Percentiles rank a stretch among this genome's conserved stretches.
Conservation (phyloP, 1,284 basidiomycete genomes). For the Gymnopus androsaceus region DNA sequence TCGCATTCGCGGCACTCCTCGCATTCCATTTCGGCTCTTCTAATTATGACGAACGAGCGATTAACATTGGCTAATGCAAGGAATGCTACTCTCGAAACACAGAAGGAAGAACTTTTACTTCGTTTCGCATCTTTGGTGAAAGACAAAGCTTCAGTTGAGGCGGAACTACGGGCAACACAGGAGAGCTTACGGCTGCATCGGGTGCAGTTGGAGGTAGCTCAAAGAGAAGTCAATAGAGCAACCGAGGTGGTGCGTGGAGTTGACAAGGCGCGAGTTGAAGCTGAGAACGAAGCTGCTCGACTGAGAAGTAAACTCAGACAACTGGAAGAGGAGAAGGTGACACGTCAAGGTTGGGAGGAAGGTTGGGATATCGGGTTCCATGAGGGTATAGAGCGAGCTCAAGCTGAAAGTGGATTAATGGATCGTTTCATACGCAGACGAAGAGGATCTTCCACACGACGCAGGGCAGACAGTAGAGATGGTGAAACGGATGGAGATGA, state of each 20-base stretch:
- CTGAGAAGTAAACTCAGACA: constrained; percentile 8
- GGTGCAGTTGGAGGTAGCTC: constrained; percentile 40
- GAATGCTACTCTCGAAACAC: constrained; percentile 34
- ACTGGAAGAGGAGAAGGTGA: constrained; percentile 9
- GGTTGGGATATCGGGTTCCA: constrained; percentile 16
- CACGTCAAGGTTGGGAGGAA: constrained; percentile 17
- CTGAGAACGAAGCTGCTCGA: constrained; percentile 10
- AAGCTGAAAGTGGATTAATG: constrained; percentile 5
- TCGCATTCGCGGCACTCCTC: constrained; percentile 16
- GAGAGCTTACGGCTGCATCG: constrained; percentile 41
- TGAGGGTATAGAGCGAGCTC: constrained; percentile 12
- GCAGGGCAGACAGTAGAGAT: not conserved
- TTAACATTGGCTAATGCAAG: constrained; percentile 34
- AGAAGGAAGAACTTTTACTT: constrained; percentile 29
- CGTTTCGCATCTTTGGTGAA: constrained; percentile 30
- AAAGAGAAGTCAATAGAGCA: constrained; percentile 26
- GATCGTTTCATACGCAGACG: not conserved
- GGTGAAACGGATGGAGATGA: not conserved
- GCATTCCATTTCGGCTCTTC: constrained; percentile 29
- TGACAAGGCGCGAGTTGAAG: constrained; percentile 9
- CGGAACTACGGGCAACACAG: constrained; percentile 31
- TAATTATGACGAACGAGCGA: constrained; percentile 32
- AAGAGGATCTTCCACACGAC: not conserved
- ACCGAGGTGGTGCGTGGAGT: constrained; percentile 12
- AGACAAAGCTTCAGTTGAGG: constrained; percentile 27